Evolutionary conservation across 768 basidiomycete genomes (phyloP), one percentile per base, ranked within the genome.

Genomic region (Terana coerulea): DNA sequence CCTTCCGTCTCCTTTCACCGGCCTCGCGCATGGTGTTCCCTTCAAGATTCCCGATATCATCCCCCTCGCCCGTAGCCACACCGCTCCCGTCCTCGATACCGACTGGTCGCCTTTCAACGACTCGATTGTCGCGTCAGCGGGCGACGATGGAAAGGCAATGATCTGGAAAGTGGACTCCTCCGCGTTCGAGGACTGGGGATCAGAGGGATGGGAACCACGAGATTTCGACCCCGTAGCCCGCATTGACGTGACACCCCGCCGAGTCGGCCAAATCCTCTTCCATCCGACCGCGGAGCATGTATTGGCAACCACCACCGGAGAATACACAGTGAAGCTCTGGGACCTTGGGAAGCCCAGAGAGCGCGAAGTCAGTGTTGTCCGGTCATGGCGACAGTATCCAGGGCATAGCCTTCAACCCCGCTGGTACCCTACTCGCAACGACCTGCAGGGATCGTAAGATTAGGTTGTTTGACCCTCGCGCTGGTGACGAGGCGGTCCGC

Each of bases 51-150:
- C 95, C 1, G 97, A 99, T 65, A 82, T 87, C 56, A 76, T 98
- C 34, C 97, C 97, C 1, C 79, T 98, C 49, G 92, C 91, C 15
- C 85, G 95, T 49, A 89, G 86, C 26, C 88, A 91, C 67, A 84
- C 86, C 1, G 88, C 83, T 2, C 74, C 88, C 22, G 88, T 92
- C 26, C 87, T 98, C 31, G 95, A 98, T 70, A 98, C 95, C 0
- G 91, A 89, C 63, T 98, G 94, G 93, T 91, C 89, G 0, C 95
- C 94, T 0, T 92, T 95, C 67, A 86, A 94, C 63, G 95, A 98
- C 69, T 74, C 79, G 5, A 75, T 95, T 61, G 88, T 97, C 59
- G 95, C 89, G 1, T 95, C 92, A 0, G 91, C 80, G 14, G 93
- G 88, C 42, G 95, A 99, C 67, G 97, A 99, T 65, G 93, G 95